phyloP scores from a whole-genome alignment of 1,139 yeast genomes.

The Geotrichum aggregatum region DNA sequence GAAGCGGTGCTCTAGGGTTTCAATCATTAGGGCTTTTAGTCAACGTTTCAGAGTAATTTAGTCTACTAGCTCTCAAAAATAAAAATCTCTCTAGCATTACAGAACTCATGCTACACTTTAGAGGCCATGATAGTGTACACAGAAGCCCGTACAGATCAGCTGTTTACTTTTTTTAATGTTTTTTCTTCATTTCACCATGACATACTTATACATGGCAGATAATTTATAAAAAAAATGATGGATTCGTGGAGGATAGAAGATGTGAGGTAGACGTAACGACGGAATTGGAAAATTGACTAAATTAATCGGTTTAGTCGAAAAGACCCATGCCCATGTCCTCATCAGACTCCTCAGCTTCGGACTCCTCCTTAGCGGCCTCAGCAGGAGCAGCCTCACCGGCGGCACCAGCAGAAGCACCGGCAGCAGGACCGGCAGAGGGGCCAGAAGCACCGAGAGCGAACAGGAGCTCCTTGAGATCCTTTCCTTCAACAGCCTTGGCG shows the following conservation, averaged over 20 bases:
- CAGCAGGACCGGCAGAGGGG: constrained; percentile 57
- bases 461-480: constrained; percentile 87
- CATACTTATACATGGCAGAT: constrained; percentile 2
- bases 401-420: constrained; percentile 54
- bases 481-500: constrained; percentile 97
- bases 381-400: constrained; percentile 62
- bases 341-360: constrained; percentile 37
- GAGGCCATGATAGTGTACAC: no score
- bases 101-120: no score
- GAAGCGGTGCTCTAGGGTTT: no score
- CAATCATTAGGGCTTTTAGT: no score
- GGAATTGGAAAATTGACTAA: background rate
- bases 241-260: background rate
- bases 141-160: no score
- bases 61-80: no score
- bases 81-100: no score
- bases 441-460: constrained; percentile 72
- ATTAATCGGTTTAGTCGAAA: constrained; percentile 35
- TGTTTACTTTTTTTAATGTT: background rate
- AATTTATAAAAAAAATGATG: background rate
- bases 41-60: no score
- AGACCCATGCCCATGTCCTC: constrained; percentile 42
- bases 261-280: background rate
- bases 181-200: background rate
- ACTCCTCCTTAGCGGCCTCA: constrained; percentile 43